Percentiles rank a stretch among this genome's conserved stretches.
Conservation (phyloP, 805 yeast species). For the Ogataea henricii region DNA sequence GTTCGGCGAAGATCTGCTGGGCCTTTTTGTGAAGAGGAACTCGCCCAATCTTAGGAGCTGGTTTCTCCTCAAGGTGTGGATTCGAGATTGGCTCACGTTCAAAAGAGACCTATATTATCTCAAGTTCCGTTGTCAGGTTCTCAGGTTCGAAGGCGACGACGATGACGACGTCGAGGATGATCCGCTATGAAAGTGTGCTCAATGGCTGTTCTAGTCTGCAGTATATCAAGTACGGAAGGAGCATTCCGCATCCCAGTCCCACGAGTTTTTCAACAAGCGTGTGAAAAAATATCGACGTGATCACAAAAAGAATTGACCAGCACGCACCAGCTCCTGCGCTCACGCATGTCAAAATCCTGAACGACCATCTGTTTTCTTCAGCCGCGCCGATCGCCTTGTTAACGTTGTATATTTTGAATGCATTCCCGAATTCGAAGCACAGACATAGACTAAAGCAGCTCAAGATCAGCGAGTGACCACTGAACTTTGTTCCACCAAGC, state of each 20-base stretch:
- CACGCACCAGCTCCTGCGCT: conserved; percentile 21
- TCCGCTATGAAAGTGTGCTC: conserved; percentile 9
- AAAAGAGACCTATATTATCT: conserved; percentile 10
- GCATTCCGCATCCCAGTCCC: conserved; percentile 43
- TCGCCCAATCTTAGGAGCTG: conserved; percentile 14
- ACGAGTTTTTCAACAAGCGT: conserved; percentile 47
- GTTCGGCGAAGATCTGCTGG: conserved; percentile 1
- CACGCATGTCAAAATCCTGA: background rate
- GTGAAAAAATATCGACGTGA: conserved; percentile 53
- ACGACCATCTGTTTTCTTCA: background rate
- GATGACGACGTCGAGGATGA: conserved; percentile 6
- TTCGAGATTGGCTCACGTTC: conserved; percentile 15
- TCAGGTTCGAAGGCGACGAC: conserved; percentile 8
- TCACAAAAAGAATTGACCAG: conserved; percentile 43
- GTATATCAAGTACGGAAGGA: conserved; percentile 35
- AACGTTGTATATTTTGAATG: conserved; percentile 9
- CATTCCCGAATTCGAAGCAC: conserved; percentile 26
- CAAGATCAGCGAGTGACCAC: conserved; percentile 45
- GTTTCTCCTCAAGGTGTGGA: conserved; percentile 13
- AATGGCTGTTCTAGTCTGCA: conserved; percentile 14
- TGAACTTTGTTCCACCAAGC: conserved; percentile 42
- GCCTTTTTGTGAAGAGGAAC: background rate
- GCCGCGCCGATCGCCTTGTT: conserved; percentile 5
- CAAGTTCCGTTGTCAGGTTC: conserved; percentile 11
- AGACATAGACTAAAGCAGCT: conserved; percentile 36